Conservation (phyloP, 2,329 filamentous ascomycete genomes). For the Cordyceps farinosa region DNA sequence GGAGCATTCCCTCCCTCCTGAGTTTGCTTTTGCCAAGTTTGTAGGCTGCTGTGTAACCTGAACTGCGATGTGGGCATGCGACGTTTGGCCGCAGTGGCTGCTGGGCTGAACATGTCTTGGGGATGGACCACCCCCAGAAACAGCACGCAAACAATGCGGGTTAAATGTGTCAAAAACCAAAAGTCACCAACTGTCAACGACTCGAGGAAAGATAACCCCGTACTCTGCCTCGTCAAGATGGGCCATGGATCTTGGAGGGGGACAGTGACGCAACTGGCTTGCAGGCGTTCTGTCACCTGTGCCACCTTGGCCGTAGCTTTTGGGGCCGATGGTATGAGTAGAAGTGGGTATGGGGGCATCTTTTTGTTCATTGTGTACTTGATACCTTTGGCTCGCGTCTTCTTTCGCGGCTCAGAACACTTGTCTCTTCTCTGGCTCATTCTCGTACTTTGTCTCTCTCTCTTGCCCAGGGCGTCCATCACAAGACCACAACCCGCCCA, state of each 20-base stretch:
- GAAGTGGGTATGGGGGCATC: not conserved
- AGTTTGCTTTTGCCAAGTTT: no score
- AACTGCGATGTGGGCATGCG: not conserved
- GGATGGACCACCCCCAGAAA: not conserved
- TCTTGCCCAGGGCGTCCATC: not conserved
- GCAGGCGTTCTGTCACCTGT: constrained; percentile 7
- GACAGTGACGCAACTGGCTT: not conserved
- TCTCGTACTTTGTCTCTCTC: not conserved
- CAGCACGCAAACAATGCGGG: not conserved
- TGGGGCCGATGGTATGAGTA: not conserved
- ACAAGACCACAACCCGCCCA: not conserved
- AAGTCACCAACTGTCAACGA: not conserved
- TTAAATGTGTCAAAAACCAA: not conserved
- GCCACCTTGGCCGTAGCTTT: not conserved
- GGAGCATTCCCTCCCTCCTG: no score
- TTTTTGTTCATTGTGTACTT: not conserved
- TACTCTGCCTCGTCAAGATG: not conserved
- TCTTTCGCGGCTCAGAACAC: not conserved
- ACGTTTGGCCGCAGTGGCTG: not conserved
- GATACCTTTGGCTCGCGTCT: not conserved
- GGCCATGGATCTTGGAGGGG: not conserved
- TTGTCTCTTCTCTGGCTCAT: not conserved
- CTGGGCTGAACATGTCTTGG: no score
- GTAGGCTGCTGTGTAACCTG: no score
- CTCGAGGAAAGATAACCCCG: not conserved